A percentile compares a stretch with the other conserved stretches of the same genome.
Conservation (phyloP, 2,329 filamentous ascomycete genomes). For the Neocatenulostroma microsporum region DNA sequence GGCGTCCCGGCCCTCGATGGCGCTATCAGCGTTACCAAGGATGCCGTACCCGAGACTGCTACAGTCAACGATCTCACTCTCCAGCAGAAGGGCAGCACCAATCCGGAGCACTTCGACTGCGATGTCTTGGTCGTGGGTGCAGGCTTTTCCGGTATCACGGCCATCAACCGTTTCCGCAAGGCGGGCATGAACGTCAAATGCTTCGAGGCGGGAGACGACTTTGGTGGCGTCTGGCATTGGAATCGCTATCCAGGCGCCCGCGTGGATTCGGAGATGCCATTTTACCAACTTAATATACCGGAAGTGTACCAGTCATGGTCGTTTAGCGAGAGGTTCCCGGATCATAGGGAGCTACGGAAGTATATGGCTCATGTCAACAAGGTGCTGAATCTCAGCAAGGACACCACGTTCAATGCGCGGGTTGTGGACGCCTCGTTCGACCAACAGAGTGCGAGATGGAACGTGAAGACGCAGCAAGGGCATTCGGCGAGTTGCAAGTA, state of each 20-base stretch:
- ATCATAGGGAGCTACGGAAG: slow-evolving; percentile 38
- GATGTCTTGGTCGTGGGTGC: slow-evolving; percentile 28
- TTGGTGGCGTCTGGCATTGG: slow-evolving; percentile 35
- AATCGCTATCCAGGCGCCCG: slow-evolving; percentile 37
- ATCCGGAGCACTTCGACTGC: slow-evolving; percentile 5
- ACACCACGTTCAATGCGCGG: slow-evolving; percentile 50
- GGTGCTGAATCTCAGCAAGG: slow-evolving; percentile 48
- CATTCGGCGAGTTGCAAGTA: slow-evolving; percentile 25
- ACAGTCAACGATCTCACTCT: slow-evolving; percentile 4
- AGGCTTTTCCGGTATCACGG: slow-evolving; percentile 32
- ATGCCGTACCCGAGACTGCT: not conserved
- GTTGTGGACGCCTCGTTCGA: slow-evolving; percentile 49
- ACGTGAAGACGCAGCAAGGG: slow-evolving; percentile 44
- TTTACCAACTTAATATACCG: slow-evolving; percentile 42
- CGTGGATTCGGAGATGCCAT: slow-evolving; percentile 41
- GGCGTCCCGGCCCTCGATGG: slow-evolving; percentile 1
- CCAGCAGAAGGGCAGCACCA: slow-evolving; percentile 1
- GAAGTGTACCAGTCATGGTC: slow-evolving; percentile 47
- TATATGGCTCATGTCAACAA: slow-evolving; percentile 57
- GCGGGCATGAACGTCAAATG: slow-evolving; percentile 27
- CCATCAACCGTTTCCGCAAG: slow-evolving; percentile 29
- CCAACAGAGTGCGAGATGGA: slow-evolving; percentile 42
- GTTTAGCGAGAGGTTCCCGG: slow-evolving; percentile 35
- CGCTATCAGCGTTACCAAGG: not conserved
- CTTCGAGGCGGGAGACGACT: slow-evolving; percentile 30